These are phyloP conservation scores for Lodderomyces orthopsilosis DNA, from an alignment of 1,139 yeast genomes.

Conservation along the genomic window DNA sequence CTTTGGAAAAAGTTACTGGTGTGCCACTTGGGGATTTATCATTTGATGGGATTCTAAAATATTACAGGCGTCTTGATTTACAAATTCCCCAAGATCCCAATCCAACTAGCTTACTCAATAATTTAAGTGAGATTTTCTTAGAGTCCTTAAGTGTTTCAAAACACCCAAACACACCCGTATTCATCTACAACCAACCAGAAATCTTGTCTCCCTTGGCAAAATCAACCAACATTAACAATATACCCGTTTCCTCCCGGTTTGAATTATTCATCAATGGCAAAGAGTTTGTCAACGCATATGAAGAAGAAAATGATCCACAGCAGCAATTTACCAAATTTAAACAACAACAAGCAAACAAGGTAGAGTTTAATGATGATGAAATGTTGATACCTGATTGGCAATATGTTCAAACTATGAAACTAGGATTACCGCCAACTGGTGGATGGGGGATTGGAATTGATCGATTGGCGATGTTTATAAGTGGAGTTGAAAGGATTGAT, in stretches of 20 bases:
- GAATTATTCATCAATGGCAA: slow-evolving; percentile 79
- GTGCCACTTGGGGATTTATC: slow-evolving; percentile 39
- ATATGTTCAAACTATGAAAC: slow-evolving; percentile 75
- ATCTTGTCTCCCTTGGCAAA: slow-evolving; percentile 87
- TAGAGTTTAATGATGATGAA: slow-evolving; percentile 56
- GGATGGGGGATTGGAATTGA: slow-evolving; percentile 98
- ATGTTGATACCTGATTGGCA: slow-evolving; percentile 68
- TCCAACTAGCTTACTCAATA: slow-evolving; percentile 62
- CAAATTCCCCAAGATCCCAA: slow-evolving; percentile 45
- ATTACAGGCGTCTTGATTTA: slow-evolving; percentile 29
- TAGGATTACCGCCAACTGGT: slow-evolving; percentile 96
- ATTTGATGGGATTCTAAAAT: slow-evolving; percentile 35
- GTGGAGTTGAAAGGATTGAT: slow-evolving; percentile 66
- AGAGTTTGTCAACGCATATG: slow-evolving; percentile 92
- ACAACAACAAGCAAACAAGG: slow-evolving; percentile 50
- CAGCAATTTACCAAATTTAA: slow-evolving; percentile 61
- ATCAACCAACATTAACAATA: slow-evolving; percentile 40
- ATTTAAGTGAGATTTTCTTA: slow-evolving; percentile 56
- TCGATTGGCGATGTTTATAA: slow-evolving; percentile 75
- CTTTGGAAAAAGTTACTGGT: slow-evolving; percentile 49
- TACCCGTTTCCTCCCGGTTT: slow-evolving; percentile 62
- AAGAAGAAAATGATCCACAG: slow-evolving; percentile 88
- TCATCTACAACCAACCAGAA: slow-evolving; percentile 82
- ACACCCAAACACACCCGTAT: slow-evolving; percentile 49
- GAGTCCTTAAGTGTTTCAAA: slow-evolving; percentile 53